A percentile compares a stretch with the other conserved stretches of the same genome.
These are phyloP conservation scores for Aspergillus floridensis DNA, from an alignment of 2,329 filamentous ascomycete species.

Conservation along the genomic window DNA sequence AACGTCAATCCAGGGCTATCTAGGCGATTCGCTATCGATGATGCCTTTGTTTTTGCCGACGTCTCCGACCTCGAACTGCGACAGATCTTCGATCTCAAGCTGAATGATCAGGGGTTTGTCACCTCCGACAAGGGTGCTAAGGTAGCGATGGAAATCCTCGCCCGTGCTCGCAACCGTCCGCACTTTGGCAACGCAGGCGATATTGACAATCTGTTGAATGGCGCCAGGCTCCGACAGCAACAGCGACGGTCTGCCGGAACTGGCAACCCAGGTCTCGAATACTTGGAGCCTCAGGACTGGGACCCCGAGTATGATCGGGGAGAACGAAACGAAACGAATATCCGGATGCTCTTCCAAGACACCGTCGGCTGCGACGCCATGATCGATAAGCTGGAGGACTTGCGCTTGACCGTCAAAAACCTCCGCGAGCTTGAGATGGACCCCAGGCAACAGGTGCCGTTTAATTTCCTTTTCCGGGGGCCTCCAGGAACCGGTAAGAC, in stretches of 20 bases:
- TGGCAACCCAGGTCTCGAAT: neutral
- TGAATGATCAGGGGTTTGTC: slow-evolving; percentile 55
- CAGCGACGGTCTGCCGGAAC: slow-evolving; percentile 29
- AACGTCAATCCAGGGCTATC: slow-evolving; percentile 68
- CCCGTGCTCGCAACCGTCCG: slow-evolving; percentile 58
- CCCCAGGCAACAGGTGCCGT: slow-evolving; percentile 58
- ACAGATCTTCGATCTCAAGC: slow-evolving; percentile 61
- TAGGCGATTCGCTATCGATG: slow-evolving; percentile 62
- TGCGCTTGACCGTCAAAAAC: slow-evolving; percentile 53
- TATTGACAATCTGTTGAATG: slow-evolving; percentile 65
- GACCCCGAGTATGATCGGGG: too few relatives aligned
- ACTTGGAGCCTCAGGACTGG: slow-evolving; percentile 33
- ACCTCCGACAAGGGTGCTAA: slow-evolving; percentile 53
- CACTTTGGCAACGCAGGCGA: slow-evolving; percentile 74
- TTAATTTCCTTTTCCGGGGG: slow-evolving; percentile 68
- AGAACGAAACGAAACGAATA: too few relatives aligned
- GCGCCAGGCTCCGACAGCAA: slow-evolving; percentile 55
- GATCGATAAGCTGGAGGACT: slow-evolving; percentile 53
- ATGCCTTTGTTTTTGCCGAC: slow-evolving; percentile 68
- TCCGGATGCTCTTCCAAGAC: too few relatives aligned
- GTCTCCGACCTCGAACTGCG: slow-evolving; percentile 59
- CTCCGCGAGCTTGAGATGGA: slow-evolving; percentile 55
- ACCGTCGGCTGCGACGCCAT: slow-evolving; percentile 48
- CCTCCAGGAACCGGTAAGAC: slow-evolving; percentile 71
- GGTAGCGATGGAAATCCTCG: slow-evolving; percentile 60